Conservation (phyloP, 768 basidiomycete species). For the Suillus cothurnatus region DNA sequence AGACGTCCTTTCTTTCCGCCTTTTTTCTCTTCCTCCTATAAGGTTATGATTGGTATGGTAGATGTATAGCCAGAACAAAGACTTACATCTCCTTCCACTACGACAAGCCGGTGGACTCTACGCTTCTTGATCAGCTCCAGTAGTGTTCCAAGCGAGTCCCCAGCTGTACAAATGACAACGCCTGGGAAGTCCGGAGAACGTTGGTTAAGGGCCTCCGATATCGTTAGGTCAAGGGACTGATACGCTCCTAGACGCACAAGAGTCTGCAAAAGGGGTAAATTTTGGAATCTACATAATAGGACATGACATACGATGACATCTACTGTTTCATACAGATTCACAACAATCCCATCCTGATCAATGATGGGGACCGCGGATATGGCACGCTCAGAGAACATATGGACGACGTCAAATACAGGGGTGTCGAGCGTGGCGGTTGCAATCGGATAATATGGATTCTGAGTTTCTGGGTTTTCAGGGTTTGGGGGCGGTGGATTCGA, state of each 20-base stretch:
- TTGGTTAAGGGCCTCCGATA: slow-evolving; percentile 89
- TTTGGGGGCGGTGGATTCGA: slow-evolving; percentile 47
- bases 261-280: slow-evolving; percentile 54
- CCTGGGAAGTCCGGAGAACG: slow-evolving; percentile 96
- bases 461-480: slow-evolving; percentile 39
- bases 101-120: slow-evolving; percentile 91
- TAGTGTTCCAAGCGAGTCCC: slow-evolving; percentile 88
- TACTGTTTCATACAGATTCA: slow-evolving; percentile 97
- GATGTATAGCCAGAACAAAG: neutral
- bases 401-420: slow-evolving; percentile 96
- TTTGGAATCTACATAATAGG: neutral
- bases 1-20: slow-evolving; percentile 85
- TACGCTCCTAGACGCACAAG: slow-evolving; percentile 94
- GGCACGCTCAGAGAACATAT: slow-evolving; percentile 95
- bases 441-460: slow-evolving; percentile 85
- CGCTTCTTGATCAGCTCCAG: slow-evolving; percentile 92
- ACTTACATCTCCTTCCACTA: slow-evolving; percentile 87
- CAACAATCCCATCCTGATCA: slow-evolving; percentile 87
- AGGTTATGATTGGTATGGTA: slow-evolving; percentile 6
- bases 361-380: slow-evolving; percentile 98
- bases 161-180: slow-evolving; percentile 92
- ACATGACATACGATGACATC: slow-evolving; percentile 81
- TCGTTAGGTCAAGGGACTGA: slow-evolving; percentile 92
- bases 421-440: slow-evolving; percentile 90
- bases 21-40: slow-evolving; percentile 74